A percentile compares a stretch with the other conserved stretches of the same genome.
These are phyloP conservation scores for Clonostachys rhizophaga DNA, from an alignment of 2,329 filamentous ascomycete species.

Conservation along the genomic window DNA sequence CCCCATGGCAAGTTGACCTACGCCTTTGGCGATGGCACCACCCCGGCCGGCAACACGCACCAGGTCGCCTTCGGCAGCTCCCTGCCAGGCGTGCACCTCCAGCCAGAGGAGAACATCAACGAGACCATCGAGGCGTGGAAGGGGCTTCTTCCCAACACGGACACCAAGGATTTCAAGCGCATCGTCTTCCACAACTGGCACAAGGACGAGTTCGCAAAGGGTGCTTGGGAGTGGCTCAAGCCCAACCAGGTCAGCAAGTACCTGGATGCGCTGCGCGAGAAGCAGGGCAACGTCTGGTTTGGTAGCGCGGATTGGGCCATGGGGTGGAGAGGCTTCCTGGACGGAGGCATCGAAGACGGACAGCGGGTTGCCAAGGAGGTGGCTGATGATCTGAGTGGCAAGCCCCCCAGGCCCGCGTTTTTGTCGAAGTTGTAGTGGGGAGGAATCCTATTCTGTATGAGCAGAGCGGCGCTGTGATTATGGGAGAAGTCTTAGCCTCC, in stretches of 20 bases:
- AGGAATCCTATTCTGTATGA: too few species aligned
- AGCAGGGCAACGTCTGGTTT: constrained; percentile 37
- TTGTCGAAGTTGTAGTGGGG: too few species aligned
- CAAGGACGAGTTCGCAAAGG: constrained; percentile 39
- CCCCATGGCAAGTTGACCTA: constrained; percentile 6
- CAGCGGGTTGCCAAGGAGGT: too few species aligned
- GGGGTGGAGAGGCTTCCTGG: constrained; percentile 44
- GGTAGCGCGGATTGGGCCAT: constrained; percentile 42
- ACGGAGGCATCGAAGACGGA: constrained; percentile 43
- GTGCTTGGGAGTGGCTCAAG: constrained; percentile 22
- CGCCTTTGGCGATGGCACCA: constrained; percentile 5
- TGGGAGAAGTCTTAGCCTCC: too few species aligned
- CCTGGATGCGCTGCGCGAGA: constrained; percentile 28
- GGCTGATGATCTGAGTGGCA: too few species aligned
- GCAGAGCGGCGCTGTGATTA: too few species aligned
- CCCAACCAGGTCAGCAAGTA: constrained; percentile 25
- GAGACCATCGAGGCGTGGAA: constrained; percentile 20
- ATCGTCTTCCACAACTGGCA: constrained; percentile 42
- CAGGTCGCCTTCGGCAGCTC: background rate
- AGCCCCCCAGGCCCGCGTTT: too few species aligned
- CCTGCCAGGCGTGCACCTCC: constrained; percentile 28
- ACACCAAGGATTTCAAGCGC: background rate
- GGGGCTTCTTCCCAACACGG: constrained; percentile 20
- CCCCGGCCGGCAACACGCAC: constrained; percentile 1
- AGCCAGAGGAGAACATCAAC: constrained; percentile 33